Base-by-base conservation (phyloP, 2,329 filamentous ascomycete species). In the Colletotrichum viniferum region DNA sequence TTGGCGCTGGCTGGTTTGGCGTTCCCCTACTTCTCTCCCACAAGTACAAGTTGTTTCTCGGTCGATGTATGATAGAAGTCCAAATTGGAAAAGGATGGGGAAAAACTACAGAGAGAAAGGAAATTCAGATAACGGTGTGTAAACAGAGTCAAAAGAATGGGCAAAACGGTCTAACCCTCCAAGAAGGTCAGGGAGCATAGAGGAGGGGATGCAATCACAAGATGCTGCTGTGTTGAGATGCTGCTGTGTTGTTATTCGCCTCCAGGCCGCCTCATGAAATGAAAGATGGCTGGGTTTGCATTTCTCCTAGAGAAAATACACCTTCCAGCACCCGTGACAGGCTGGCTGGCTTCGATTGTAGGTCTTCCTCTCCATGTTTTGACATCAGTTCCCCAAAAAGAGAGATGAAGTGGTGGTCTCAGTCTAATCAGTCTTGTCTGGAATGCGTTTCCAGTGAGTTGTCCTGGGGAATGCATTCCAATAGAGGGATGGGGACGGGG, bases 391-490 rank as follows among this genome's bases (percentile, higher is more conserved):
- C n/a, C 43, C 12, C n/a, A 21, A 52, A 52, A 7, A 7, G 43
- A 52, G n/a, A 52, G 43, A 24, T 16, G 3, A 10, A 36, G 61
- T 8, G 13, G 32, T 12, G 63, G 73, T 75, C 73, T 75, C 73
- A 69, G 73, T 56, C 34, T 73, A 73, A 73, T 75, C 73, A 73
- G 56, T 7, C 69, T 48, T 18, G 26, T 13, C n/a, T 10, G 73
- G 69, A 75, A 73, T 75, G 69, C 56, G 69, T 73, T 48, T 52
- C 58, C 69, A 73, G 60, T 60, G 56, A 10, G 63, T 75, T 34
- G 63, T 38, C 69, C 43, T 24, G 28, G 73, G 63, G 73, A 68
- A 73, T 68, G 69, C 73, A 69, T 73, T 73, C 69, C 73, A 67
- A 67, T 60, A 65, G 64, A 75, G 73, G 73, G 69, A 75, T 70